Conservation (phyloP, 2,329 filamentous ascomycete genomes). For the Thermochaetoides dissita region DNA sequence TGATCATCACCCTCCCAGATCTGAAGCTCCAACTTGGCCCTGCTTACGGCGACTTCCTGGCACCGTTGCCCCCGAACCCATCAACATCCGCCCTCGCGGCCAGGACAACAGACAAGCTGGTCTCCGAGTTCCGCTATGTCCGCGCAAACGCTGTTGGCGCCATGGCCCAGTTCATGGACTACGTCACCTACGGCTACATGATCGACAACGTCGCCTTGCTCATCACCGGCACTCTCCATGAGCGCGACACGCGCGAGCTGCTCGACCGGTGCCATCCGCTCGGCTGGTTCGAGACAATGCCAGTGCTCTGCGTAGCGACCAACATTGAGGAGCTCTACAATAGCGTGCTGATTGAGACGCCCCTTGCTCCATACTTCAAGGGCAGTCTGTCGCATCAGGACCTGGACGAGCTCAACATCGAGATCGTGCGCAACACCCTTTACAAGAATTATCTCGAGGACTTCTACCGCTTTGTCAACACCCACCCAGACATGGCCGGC, state of each 20-base stretch:
- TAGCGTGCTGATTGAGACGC: conserved; percentile 91
- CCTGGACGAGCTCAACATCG: conserved; percentile 95
- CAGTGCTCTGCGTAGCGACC: conserved; percentile 90
- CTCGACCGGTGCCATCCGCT: conserved; percentile 91
- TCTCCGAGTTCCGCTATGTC: conserved; percentile 92
- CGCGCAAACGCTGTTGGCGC: conserved; percentile 87
- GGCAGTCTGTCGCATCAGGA: conserved; percentile 91
- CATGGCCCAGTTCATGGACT: conserved; percentile 91
- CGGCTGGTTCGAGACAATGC: conserved; percentile 98
- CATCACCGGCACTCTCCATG: conserved; percentile 94
- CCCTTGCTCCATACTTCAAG: conserved; percentile 93
- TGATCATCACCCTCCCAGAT: conserved; percentile 40
- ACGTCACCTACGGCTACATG: conserved; percentile 98
- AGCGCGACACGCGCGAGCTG: conserved; percentile 89
- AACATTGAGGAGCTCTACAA: conserved; percentile 99
- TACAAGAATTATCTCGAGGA: conserved; percentile 99
- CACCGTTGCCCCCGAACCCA: conserved; percentile 84
- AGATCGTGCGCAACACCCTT: conserved; percentile 94
- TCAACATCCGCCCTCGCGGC: conserved; percentile 89
- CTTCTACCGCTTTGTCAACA: conserved; percentile 90
- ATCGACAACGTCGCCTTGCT: conserved; percentile 97
- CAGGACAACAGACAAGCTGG: conserved; percentile 95
- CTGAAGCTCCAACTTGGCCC: conserved; percentile 95
- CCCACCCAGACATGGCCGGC: conserved; percentile 68
- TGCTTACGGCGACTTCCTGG: conserved; percentile 92